Conservation (phyloP, 805 yeast species). For the Kodamaea neixiangensis region DNA sequence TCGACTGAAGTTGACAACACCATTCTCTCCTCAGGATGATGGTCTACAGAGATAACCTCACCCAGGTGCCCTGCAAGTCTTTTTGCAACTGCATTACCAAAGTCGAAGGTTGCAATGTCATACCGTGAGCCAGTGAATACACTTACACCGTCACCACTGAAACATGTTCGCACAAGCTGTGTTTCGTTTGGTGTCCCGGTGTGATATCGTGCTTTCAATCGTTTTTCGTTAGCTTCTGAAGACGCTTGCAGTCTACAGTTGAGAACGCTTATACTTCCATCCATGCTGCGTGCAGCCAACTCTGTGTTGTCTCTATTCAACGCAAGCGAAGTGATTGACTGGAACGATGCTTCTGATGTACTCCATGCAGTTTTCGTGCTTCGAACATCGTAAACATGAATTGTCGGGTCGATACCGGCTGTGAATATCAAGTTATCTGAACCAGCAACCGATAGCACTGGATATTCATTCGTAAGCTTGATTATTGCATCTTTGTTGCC, state of each 20-base stretch:
- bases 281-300: conserved; percentile 54
- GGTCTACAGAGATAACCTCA: conserved; percentile 60
- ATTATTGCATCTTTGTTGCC: conserved; percentile 37
- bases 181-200: conserved; percentile 39
- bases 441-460: conserved; percentile 51
- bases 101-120: conserved; percentile 50
- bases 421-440: conserved; percentile 50
- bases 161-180: conserved; percentile 49
- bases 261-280: conserved; percentile 36
- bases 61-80: conserved; percentile 65
- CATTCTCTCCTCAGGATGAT: conserved; percentile 44
- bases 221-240: background rate
- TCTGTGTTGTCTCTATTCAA: conserved; percentile 49
- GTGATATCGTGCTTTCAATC: conserved; percentile 3
- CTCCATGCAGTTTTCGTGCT: conserved; percentile 45
- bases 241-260: background rate
- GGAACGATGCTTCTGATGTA: conserved; percentile 29
- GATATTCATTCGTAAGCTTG: conserved; percentile 50
- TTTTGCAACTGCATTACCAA: conserved; percentile 43
- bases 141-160: conserved; percentile 43
- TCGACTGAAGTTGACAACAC: conserved; percentile 56
- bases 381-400: conserved; percentile 61
- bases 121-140: conserved; percentile 66
- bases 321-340: conserved; percentile 56
- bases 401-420: conserved; percentile 68